These are phyloP conservation scores for Diaporthe sp. DNA, from an alignment of 2,329 filamentous ascomycete genomes.

Conservation along the genomic window DNA sequence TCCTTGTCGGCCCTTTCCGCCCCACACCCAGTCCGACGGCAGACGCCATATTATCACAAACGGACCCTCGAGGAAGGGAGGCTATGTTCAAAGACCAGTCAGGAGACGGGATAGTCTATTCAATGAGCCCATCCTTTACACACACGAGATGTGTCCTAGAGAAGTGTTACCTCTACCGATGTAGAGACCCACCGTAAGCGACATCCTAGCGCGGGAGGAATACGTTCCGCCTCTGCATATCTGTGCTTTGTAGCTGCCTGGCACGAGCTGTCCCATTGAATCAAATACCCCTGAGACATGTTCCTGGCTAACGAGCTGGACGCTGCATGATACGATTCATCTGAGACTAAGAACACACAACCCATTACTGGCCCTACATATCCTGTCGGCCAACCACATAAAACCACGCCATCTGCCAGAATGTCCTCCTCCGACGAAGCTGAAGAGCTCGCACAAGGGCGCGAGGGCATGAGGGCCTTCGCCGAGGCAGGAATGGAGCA, in stretches of 20 bases:
- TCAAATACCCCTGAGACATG: no score
- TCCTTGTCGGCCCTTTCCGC: no score
- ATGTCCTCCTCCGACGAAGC: background rate
- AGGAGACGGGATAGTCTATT: no score
- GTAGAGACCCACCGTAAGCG: background rate
- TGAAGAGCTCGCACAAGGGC: conserved; percentile 13
- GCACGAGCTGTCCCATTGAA: background rate
- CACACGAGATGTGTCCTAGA: no score
- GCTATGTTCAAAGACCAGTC: no score
- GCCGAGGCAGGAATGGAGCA: conserved; percentile 9
- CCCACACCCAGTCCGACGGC: no score
- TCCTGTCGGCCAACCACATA: background rate
- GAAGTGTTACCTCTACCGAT: no score
- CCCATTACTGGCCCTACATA: background rate
- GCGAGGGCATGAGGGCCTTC: background rate
- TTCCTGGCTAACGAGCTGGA: background rate
- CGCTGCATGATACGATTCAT: background rate
- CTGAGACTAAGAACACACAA: background rate
- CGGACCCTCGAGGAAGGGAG: no score
- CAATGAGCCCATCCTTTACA: no score
- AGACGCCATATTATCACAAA: no score
- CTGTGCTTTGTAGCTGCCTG: background rate
- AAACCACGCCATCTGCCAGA: background rate
- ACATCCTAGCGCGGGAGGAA: background rate
- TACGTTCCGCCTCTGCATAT: background rate